Base-by-base conservation (phyloP, 2,329 filamentous ascomycete genomes). In the Epichloe amarillans region DNA sequence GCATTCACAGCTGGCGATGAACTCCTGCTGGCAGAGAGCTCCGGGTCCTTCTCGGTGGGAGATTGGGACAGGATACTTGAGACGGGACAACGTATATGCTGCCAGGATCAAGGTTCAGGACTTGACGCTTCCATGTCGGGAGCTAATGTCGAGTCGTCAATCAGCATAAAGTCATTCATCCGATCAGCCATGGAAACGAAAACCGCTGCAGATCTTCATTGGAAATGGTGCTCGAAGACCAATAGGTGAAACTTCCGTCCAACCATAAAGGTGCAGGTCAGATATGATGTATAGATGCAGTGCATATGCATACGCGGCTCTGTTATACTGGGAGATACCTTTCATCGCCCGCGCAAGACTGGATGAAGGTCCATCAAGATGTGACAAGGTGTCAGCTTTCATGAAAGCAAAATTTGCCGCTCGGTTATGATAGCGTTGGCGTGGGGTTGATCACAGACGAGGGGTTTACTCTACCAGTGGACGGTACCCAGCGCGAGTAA, bases 11-110 rank as follows among this genome's bases (percentile, higher is more conserved):
- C 83, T 1, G 72, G 80, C 48, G 79, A 83, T 8, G 81, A 87
- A 53, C 70, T 95, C 48, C 68, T 96, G 21, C 68, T 95, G 41
- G 82, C 79, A 36, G 86, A 95, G 68, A 95, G 88, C 60, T 82
- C 91, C 60, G 91, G 91, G 0, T 69, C 70, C 3, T 97, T 96
- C 62, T 79, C 80, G 45, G 72, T 86, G 56, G 74, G 80, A 14
- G 82, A 84, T 55, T 96, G 90, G 88, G 79, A 88, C 51, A 70
- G 75, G 42, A 79, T 86, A 17, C 79, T 82, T 56, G 75, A 82
- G 54, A 69, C 73, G 43, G 88, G 85, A 36, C 74, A 80, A 61
- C 68, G 70, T 39, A 72, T 83, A 46, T 95, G 89, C 65, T 83
- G 75, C 58, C 60, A 65, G 50, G 63, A 61, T 49, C 60, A 60